Conservation (phyloP, 192 early-diverging fungal genomes). For the Endogone sp. region DNA sequence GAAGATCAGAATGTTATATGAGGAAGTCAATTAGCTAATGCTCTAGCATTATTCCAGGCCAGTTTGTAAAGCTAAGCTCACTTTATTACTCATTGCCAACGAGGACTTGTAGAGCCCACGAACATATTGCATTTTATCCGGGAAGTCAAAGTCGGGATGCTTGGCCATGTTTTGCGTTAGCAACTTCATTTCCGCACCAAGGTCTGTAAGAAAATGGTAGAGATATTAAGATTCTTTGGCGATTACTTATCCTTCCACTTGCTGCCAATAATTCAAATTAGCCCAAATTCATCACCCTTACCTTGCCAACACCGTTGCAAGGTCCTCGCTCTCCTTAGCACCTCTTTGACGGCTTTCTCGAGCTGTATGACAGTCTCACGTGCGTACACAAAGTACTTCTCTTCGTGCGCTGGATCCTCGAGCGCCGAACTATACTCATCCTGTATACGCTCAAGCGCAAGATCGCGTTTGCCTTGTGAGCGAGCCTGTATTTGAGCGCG, state of each 20-base stretch:
- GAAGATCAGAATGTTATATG: no score
- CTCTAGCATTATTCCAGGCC: no score
- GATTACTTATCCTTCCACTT: no score
- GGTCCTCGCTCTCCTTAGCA: constrained; percentile 14
- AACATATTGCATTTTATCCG: background rate
- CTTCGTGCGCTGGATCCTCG: constrained; percentile 33
- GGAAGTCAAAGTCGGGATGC: background rate
- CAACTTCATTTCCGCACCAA: constrained; percentile 24
- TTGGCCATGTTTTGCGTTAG: constrained; percentile 3
- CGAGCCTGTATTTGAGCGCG: constrained; percentile 25
- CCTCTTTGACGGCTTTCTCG: constrained; percentile 18
- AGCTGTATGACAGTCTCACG: constrained; percentile 29
- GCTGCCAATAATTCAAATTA: no score
- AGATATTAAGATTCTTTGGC: background rate
- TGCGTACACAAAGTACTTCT: constrained; percentile 35
- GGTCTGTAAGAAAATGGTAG: constrained; percentile 8
- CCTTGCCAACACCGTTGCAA: constrained; percentile 26
- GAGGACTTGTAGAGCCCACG: background rate
- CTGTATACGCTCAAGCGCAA: constrained; percentile 34
- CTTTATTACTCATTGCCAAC: background rate
- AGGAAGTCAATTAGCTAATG: no score
- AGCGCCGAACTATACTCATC: constrained; percentile 20
- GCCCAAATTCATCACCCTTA: constrained; percentile 6
- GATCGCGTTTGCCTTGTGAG: constrained; percentile 35
- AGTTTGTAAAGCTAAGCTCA: no score